Base-by-base conservation (phyloP, 371 early-diverging fungal genomes). In the Mucor plumbeus region DNA sequence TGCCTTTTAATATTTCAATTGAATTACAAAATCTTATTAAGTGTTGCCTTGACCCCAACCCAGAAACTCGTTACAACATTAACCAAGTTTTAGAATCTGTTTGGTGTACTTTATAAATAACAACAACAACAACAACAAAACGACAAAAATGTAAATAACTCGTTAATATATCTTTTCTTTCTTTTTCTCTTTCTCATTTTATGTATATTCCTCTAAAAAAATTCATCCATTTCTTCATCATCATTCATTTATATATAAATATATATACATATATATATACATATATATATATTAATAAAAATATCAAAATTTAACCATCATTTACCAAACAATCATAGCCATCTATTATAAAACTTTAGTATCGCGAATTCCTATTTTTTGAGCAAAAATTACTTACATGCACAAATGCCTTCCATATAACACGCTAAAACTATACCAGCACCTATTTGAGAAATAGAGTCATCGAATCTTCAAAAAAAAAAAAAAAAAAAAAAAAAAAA, bases 361-460 rank as follows among this genome's bases (percentile, higher is more conserved):
- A 50, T 35, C 0, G 26, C 3, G 3, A 26, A 26, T 26, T 26
- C 3, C 3, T 26, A 26, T 26, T 26, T 1, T 26, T 26, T 26
- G 26, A 26, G 21, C 8, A 47, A 50, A 13, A 56, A 39, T 17
- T 21, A 68, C 72, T 70, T 78, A 80, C 80, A 82, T 64, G 80
- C 83, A 64, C 75, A 76, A 56, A 89, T 79, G 36, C 94, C 93
- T 50, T 94, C 91, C 73, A 92, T 91, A 64, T 89, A 90, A 58
- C 90, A 90, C 1, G 90, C 94, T 21, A 94, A 73, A 1, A 87
- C 86, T 47, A 93, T 79, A 0, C 94, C 94, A 7, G 89, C 89
- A 14, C 84, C 88, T 3, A 90, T 81, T 62, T 87, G 85, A 3
- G 94, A 93, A 7, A 90, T 85, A 60, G 85, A 82, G 68, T 88